phyloP scores from a whole-genome alignment of 139 green algal genomes.

The Pseudopediastrum boryanum region DNA sequence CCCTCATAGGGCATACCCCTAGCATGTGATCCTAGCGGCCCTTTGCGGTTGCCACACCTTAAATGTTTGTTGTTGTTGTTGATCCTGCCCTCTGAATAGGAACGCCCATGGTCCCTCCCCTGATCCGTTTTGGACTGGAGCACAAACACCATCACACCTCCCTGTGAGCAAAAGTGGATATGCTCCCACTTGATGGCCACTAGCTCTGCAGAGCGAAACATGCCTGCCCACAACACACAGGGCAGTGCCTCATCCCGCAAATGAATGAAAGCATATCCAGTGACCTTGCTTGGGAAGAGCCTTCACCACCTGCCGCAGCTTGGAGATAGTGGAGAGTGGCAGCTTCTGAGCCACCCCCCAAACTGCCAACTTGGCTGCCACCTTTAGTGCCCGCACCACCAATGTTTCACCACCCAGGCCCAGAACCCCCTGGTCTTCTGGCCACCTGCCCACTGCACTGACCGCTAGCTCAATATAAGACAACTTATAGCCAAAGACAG shows the following conservation, averaged over 20 bases:
- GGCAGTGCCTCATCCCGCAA: not conserved
- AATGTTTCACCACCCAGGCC: not conserved
- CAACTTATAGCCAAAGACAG: not conserved
- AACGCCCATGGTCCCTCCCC: constrained; percentile 23
- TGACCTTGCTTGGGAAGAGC: not conserved
- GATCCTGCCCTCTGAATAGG: not conserved
- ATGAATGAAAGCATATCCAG: not conserved
- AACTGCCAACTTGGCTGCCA: constrained; percentile 4
- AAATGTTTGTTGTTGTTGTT: too few relatives aligned
- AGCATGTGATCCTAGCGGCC: too few relatives aligned
- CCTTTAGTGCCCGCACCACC: not conserved
- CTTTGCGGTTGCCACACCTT: too few relatives aligned
- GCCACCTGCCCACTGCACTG: not conserved
- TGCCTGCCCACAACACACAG: constrained; percentile 2
- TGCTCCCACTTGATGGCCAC: not conserved
- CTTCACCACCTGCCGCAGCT: not conserved
- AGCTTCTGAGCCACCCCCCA: constrained; percentile 8
- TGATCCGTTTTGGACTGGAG: constrained; percentile 18
- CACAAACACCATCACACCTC: not conserved
- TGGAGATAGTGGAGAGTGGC: not conserved
- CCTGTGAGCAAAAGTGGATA: not conserved
- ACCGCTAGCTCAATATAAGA: constrained; percentile 18
- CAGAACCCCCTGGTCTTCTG: not conserved
- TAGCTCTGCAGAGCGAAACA: constrained; percentile 13
- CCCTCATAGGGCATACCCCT: not conserved